A percentile compares a stretch with the other conserved stretches of the same genome.
Evolutionary conservation across 1,284 basidiomycete genomes (phyloP).

Genomic region (Ganoderma leucocontextum): DNA sequence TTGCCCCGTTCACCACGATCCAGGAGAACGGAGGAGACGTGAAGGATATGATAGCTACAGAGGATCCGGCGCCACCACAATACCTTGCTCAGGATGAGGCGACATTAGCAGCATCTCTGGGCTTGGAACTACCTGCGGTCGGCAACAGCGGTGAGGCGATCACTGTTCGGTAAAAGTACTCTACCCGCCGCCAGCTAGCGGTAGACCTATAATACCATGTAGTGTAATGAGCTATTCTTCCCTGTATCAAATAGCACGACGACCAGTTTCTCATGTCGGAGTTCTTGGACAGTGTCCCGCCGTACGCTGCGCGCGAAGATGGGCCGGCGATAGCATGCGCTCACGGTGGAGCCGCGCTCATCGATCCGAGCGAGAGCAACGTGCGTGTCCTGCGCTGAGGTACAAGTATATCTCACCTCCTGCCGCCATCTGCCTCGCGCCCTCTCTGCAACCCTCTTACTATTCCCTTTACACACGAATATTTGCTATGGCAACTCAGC

Average conservation of each 20-base stretch:
- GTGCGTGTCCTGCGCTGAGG: slow-evolving; percentile 9
- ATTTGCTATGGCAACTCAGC: slow-evolving; percentile 19
- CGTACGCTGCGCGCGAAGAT: slow-evolving; percentile 9
- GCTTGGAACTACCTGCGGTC: slow-evolving; percentile 16
- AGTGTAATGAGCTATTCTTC: slow-evolving; percentile 4
- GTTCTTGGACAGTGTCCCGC: background rate
- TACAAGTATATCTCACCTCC: background rate
- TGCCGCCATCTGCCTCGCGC: background rate
- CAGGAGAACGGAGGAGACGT: background rate
- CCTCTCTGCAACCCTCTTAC: background rate
- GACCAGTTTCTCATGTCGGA: background rate
- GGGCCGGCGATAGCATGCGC: slow-evolving; percentile 5
- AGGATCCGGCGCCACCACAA: background rate
- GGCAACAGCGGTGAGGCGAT: slow-evolving; percentile 10
- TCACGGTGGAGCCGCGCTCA: slow-evolving; percentile 22
- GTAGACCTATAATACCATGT: background rate
- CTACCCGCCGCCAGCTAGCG: background rate
- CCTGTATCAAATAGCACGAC: slow-evolving; percentile 21
- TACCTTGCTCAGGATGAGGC: background rate
- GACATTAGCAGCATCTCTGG: slow-evolving; percentile 3
- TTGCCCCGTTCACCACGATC: background rate
- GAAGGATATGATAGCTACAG: background rate
- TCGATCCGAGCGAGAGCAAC: slow-evolving; percentile 18
- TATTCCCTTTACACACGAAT: background rate
- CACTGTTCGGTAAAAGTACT: slow-evolving; percentile 14